Conservation (phyloP, 179 eudicot species). For the Spergularia azorica region DNA sequence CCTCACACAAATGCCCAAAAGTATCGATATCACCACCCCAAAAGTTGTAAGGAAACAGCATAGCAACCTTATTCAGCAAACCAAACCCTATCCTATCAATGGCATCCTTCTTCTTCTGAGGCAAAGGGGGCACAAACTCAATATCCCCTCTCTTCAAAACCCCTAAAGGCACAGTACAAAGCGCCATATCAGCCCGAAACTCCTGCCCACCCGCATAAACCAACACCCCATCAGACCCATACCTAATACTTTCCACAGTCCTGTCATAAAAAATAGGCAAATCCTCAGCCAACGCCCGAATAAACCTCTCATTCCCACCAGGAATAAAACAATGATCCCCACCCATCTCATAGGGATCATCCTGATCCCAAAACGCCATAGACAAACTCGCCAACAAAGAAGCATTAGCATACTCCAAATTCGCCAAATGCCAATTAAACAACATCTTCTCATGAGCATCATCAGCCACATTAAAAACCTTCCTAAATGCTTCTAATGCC, state of each 20-base stretch:
- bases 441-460: slow-evolving; percentile 78
- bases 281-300: slow-evolving; percentile 80
- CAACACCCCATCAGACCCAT: slow-evolving; percentile 83
- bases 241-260: slow-evolving; percentile 61
- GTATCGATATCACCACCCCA: slow-evolving; percentile 99
- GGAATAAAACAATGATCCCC: slow-evolving; percentile 99
- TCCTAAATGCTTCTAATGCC: slow-evolving; percentile 80
- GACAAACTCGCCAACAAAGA: slow-evolving; percentile 76
- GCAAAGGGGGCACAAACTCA: slow-evolving; percentile 84
- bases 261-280: slow-evolving; percentile 70
- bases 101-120: slow-evolving; percentile 75
- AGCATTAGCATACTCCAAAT: slow-evolving; percentile 95
- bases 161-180: slow-evolving; percentile 87
- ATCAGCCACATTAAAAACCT: slow-evolving; percentile 66
- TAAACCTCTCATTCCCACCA: slow-evolving; percentile 89
- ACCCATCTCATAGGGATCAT: slow-evolving; percentile 97
- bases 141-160: slow-evolving; percentile 74
- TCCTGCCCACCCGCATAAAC: slow-evolving; percentile 77
- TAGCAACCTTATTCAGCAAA: slow-evolving; percentile 90
- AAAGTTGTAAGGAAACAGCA: slow-evolving; percentile 88
- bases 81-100: slow-evolving; percentile 91
- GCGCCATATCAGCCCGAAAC: slow-evolving; percentile 84
- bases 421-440: slow-evolving; percentile 97
- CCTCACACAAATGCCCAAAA: slow-evolving; percentile 83
- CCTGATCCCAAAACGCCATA: slow-evolving; percentile 98